These are phyloP conservation scores for Talaromyces adpressus DNA, from an alignment of 495 filamentous ascomycete species.

Conservation along the genomic window DNA sequence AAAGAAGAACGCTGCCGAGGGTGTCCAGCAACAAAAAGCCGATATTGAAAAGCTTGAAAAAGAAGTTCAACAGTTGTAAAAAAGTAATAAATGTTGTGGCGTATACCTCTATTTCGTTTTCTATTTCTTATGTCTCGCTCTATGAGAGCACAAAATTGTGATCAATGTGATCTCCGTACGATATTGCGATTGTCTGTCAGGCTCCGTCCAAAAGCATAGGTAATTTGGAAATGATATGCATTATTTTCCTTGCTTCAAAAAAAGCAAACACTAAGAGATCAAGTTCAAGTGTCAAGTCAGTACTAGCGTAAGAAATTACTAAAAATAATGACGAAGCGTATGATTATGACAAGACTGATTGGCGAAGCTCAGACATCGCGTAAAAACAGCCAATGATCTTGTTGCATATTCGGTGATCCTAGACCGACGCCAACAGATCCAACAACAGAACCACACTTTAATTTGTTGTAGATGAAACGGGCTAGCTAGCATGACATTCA, in stretches of 20 bases:
- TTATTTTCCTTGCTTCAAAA: no score
- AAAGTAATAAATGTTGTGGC: neutral
- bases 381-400: neutral
- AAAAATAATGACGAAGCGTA: neutral
- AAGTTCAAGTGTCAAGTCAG: no score
- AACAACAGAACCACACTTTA: neutral
- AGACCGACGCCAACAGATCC: neutral
- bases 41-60: constrained; percentile 13
- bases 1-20: neutral
- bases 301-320: neutral
- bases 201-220: no score
- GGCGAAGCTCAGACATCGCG: neutral
- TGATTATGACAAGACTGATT: neutral
- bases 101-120: neutral
- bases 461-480: neutral
- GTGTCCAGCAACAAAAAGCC: constrained; percentile 11
- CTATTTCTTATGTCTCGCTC: neutral
- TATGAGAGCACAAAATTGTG: neutral
- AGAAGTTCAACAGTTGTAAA: constrained; percentile 9
- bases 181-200: no score
- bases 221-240: no score
- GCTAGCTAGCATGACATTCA: neutral
- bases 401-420: no score
- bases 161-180: no score
- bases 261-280: no score